Conservation (phyloP, 352 stramenopile genomes). For the Saprolegnia diclina region DNA sequence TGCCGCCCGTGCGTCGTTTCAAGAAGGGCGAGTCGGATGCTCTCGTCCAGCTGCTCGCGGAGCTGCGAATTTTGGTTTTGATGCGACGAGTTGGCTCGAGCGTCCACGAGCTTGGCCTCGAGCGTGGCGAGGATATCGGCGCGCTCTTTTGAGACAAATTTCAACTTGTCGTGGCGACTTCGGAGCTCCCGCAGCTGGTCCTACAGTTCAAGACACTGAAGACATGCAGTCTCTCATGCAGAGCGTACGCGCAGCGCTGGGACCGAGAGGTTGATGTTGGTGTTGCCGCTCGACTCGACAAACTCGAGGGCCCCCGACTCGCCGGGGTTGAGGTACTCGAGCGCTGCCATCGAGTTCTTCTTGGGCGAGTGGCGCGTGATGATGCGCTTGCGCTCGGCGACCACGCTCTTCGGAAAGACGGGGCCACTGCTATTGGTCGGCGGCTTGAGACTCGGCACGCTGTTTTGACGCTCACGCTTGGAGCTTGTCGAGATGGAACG, state of each 20-base stretch:
- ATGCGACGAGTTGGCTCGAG: conserved; percentile 24
- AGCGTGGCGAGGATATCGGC: conserved; percentile 40
- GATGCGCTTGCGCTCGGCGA: conserved; percentile 18
- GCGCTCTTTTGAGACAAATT: conserved; percentile 56
- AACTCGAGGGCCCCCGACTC: conserved; percentile 63
- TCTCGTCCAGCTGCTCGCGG: conserved; percentile 54
- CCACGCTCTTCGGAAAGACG: not conserved
- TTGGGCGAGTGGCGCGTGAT: conserved; percentile 26
- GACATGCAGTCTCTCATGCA: not conserved
- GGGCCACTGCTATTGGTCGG: not conserved
- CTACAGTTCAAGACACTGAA: conserved; percentile 23
- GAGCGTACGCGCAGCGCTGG: conserved; percentile 49
- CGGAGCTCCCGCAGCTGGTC: conserved; percentile 62
- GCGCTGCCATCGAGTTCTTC: conserved; percentile 17
- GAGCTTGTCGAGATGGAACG: not conserved
- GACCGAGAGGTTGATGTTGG: conserved; percentile 47
- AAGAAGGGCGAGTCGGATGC: conserved; percentile 51
- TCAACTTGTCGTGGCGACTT: conserved; percentile 65
- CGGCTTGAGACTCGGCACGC: too few relatives aligned
- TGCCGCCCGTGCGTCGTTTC: conserved; percentile 56
- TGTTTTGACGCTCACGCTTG: not conserved
- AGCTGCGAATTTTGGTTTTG: conserved; percentile 41
- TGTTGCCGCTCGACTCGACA: conserved; percentile 41
- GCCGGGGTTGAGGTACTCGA: conserved; percentile 27
- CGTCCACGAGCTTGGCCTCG: conserved; percentile 31